These are phyloP conservation scores for Blastobotrys arbuscula DNA, from an alignment of 1,139 yeast genomes.

Conservation along the genomic window DNA sequence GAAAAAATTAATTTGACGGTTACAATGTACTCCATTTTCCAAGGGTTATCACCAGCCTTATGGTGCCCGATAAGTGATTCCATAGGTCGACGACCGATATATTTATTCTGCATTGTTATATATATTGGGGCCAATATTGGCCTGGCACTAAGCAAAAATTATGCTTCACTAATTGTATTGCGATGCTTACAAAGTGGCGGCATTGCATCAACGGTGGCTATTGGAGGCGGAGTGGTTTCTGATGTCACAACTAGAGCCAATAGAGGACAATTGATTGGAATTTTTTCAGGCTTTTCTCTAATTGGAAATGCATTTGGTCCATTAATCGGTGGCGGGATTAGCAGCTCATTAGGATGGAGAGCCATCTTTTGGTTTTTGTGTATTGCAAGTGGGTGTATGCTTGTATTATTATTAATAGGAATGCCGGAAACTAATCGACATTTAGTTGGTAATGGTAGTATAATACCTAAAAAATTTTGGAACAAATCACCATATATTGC, in stretches of 20 bases:
- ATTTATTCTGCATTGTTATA: slow-evolving; percentile 46
- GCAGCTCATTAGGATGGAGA: slow-evolving; percentile 61
- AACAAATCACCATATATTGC: slow-evolving; percentile 41
- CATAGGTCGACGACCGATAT: slow-evolving; percentile 64
- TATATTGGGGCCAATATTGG: slow-evolving; percentile 57
- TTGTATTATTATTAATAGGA: slow-evolving; percentile 30
- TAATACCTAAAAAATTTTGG: slow-evolving; percentile 39
- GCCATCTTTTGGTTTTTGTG: slow-evolving; percentile 72
- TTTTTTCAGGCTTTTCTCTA: slow-evolving; percentile 56
- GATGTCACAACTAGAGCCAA: slow-evolving; percentile 58
- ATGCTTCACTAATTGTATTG: slow-evolving; percentile 49
- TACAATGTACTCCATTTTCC: slow-evolving; percentile 64
- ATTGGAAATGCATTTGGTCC: slow-evolving; percentile 77
- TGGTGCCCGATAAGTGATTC: slow-evolving; percentile 61
- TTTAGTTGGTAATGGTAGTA: slow-evolving; percentile 63
- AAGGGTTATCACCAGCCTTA: slow-evolving; percentile 63
- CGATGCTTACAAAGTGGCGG: slow-evolving; percentile 67
- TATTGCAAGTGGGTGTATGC: slow-evolving; percentile 48
- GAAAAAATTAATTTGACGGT: slow-evolving; percentile 60
- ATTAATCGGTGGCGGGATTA: slow-evolving; percentile 61
- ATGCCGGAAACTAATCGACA: slow-evolving; percentile 71
- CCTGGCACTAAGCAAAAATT: slow-evolving; percentile 49
- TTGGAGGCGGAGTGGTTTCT: slow-evolving; percentile 60
- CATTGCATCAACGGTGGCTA: slow-evolving; percentile 64
- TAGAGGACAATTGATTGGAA: slow-evolving; percentile 61